Evolutionary conservation across 2,329 filamentous ascomycete species (phyloP).

Genomic region (Aspergillus bombycis): DNA sequence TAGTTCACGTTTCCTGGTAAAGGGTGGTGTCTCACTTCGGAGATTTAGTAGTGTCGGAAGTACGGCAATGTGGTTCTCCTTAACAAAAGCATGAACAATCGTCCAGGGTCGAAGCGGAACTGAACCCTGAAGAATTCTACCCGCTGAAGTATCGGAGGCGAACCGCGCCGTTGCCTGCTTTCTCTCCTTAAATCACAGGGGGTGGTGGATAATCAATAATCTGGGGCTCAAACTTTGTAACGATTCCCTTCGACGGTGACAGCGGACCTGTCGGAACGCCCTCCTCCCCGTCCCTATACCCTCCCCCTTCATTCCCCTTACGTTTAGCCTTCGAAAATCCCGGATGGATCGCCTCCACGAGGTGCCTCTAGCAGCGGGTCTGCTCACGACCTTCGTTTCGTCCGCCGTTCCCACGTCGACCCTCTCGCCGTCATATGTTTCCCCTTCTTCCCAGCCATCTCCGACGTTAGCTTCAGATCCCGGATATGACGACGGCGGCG

Average conservation of each 20-base stretch:
- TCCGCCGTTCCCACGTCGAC: slow-evolving; percentile 28
- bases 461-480: slow-evolving; percentile 20
- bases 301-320: slow-evolving; percentile 1
- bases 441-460: slow-evolving; percentile 20
- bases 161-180: neutral
- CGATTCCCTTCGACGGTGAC: slow-evolving; percentile 4
- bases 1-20: neutral
- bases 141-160: neutral
- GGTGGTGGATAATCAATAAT: neutral
- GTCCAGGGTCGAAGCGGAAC: slow-evolving; percentile 4
- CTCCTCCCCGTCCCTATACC: slow-evolving; percentile 5
- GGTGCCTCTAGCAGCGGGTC: slow-evolving; percentile 30
- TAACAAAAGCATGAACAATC: slow-evolving; percentile 23
- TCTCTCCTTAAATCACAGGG: neutral
- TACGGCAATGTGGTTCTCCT: slow-evolving; percentile 18
- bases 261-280: slow-evolving; percentile 12
- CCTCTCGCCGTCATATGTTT: slow-evolving; percentile 15
- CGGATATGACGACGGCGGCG: slow-evolving; percentile 24
- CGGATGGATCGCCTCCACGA: slow-evolving; percentile 34
- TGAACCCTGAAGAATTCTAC: neutral
- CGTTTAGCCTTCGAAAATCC: neutral
- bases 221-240: neutral
- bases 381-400: slow-evolving; percentile 31
- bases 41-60: slow-evolving; percentile 8
- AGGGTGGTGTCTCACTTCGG: neutral